These are phyloP conservation scores for Fusarium duplospermum DNA, from an alignment of 2,329 filamentous ascomycete genomes.

Conservation along the genomic window DNA sequence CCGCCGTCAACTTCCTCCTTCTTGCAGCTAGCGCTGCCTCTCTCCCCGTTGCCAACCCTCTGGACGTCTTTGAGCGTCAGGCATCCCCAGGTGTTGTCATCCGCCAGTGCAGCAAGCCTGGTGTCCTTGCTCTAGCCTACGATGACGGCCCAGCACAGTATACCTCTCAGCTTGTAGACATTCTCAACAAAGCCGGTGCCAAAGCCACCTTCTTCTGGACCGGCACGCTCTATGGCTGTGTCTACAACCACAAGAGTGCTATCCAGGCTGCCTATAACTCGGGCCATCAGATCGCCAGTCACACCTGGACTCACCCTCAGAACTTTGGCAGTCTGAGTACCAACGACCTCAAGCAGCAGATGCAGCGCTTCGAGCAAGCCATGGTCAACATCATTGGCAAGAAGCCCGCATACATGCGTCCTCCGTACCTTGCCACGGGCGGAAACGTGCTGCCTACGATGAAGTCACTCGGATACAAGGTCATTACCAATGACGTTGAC, in stretches of 20 bases:
- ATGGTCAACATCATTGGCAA: constrained; percentile 61
- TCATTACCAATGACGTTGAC: constrained; percentile 71
- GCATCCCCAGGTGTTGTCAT: constrained; percentile 57
- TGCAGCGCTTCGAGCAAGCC: constrained; percentile 63
- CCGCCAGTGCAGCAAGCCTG: constrained; percentile 56
- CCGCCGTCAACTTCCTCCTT: constrained; percentile 13
- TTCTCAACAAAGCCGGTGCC: constrained; percentile 58
- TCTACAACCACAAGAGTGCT: constrained; percentile 62
- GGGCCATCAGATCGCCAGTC: constrained; percentile 66
- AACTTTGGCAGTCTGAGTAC: constrained; percentile 54
- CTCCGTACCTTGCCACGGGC: constrained; percentile 61
- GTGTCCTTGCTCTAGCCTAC: constrained; percentile 63
- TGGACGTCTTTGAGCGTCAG: constrained; percentile 54
- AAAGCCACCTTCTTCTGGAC: constrained; percentile 68
- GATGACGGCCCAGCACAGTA: constrained; percentile 65
- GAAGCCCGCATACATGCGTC: constrained; percentile 63
- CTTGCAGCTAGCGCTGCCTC: constrained; percentile 45
- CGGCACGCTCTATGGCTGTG: constrained; percentile 62
- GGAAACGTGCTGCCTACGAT: constrained; percentile 57
- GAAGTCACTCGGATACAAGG: constrained; percentile 65
- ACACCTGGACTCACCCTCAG: constrained; percentile 64
- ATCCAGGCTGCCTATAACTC: constrained; percentile 64
- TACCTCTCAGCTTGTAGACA: constrained; percentile 62
- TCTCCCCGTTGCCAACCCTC: constrained; percentile 50
- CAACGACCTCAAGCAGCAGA: constrained; percentile 57